These are phyloP conservation scores for Pseudonitzschia delicatissima DNA, from an alignment of 108 stramenopile genomes.

Conservation along the genomic window DNA sequence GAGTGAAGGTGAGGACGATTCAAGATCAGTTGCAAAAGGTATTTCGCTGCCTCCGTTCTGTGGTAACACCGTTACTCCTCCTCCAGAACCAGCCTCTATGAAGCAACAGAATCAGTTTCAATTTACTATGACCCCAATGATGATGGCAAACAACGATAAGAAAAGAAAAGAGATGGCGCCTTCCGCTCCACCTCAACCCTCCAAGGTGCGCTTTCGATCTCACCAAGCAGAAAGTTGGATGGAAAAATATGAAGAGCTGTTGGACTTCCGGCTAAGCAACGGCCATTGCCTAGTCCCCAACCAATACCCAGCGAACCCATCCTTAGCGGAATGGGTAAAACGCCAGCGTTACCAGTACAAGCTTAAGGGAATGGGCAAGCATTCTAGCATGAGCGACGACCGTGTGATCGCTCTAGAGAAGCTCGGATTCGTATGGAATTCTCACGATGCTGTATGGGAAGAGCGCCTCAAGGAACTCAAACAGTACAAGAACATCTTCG, in stretches of 20 bases:
- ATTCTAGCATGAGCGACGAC: slow-evolving; percentile 45
- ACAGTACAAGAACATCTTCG: slow-evolving; percentile 16
- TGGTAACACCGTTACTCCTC: background rate
- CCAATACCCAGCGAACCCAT: slow-evolving; percentile 31
- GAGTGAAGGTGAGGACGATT: too few relatives aligned
- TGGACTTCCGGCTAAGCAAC: slow-evolving; percentile 20
- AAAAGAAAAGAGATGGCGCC: background rate
- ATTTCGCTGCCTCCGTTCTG: background rate
- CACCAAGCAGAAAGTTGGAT: slow-evolving; percentile 37
- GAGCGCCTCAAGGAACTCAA: slow-evolving; percentile 31
- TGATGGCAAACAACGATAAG: background rate
- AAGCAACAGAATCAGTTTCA: background rate
- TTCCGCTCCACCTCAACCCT: background rate
- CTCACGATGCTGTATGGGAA: slow-evolving; percentile 33
- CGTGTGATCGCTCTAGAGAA: slow-evolving; percentile 39
- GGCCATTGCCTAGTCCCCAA: slow-evolving; percentile 39
- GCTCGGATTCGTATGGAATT: slow-evolving; percentile 57
- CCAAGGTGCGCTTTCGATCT: slow-evolving; percentile 19
- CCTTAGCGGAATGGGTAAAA: slow-evolving; percentile 46
- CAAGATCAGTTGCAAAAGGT: too few relatives aligned
- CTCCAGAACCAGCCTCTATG: background rate
- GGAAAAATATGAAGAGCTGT: slow-evolving; percentile 28
- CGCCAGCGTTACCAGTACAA: slow-evolving; percentile 42
- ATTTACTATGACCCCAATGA: background rate
- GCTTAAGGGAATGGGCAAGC: slow-evolving; percentile 18